Conservation (phyloP, 306 rosid genomes). For the Mimosa pudica region DNA sequence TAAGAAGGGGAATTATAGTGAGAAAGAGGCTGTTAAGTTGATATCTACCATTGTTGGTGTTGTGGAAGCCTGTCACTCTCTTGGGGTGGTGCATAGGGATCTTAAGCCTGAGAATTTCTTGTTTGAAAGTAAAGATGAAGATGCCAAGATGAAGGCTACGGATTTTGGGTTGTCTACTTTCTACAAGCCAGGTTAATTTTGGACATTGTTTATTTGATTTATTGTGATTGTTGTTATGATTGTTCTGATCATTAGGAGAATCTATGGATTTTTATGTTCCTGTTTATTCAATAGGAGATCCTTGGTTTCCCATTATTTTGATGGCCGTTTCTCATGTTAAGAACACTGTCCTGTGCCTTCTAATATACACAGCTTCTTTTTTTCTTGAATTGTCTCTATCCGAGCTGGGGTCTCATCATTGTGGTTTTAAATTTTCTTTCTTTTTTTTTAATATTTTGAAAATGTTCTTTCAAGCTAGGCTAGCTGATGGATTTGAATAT, state of each 20-base stretch:
- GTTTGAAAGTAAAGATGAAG: constrained; percentile 42
- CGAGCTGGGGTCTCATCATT: no score
- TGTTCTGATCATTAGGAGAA: constrained; percentile 11
- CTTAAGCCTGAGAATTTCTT: constrained; percentile 63
- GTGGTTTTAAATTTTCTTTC: no score
- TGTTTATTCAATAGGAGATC: background rate
- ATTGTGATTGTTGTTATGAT: constrained; percentile 12
- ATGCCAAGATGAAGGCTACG: constrained; percentile 50
- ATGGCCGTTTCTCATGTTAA: background rate
- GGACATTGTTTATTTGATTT: no score
- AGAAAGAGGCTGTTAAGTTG: constrained; percentile 41
- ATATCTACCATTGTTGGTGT: constrained; percentile 80
- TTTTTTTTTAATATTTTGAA: background rate
- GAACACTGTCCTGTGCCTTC: background rate
- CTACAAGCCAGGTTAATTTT: constrained; percentile 46
- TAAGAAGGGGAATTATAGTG: constrained; percentile 14
- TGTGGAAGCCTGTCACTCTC: constrained; percentile 85
- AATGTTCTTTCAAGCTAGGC: background rate
- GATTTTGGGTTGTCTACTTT: constrained; percentile 56
- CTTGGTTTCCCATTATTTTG: constrained; percentile 10
- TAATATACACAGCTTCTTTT: background rate
- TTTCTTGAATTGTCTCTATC: background rate
- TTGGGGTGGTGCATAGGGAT: constrained; percentile 75
- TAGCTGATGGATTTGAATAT: background rate
- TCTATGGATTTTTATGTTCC: background rate